Conservation (phyloP, 805 yeast genomes). For the Nakazawaea ishiwadae region DNA sequence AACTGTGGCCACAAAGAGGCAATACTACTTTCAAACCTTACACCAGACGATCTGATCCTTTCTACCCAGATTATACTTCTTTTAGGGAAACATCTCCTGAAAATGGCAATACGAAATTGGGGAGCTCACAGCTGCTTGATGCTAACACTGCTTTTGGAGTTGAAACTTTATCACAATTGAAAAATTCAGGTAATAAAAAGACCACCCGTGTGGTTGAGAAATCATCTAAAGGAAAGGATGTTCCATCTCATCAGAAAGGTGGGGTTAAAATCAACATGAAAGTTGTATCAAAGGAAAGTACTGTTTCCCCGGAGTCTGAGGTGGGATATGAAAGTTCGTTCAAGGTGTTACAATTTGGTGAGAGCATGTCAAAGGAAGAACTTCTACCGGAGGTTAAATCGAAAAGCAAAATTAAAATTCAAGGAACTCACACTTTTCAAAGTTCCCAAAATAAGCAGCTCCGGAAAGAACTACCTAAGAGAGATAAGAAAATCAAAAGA, state of each 20-base stretch:
- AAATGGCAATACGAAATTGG: background rate
- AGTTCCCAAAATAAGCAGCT: slow-evolving; percentile 5
- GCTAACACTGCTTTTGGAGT: background rate
- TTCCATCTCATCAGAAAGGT: background rate
- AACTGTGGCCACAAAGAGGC: background rate
- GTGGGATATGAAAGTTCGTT: background rate
- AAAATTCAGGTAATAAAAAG: background rate
- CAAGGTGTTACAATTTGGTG: too few relatives aligned
- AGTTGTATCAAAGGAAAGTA: background rate
- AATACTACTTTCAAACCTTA: background rate
- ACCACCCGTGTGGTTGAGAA: background rate
- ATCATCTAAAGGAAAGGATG: background rate
- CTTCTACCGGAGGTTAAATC: slow-evolving; percentile 11
- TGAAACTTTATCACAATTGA: background rate
- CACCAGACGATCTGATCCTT: background rate
- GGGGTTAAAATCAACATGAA: background rate
- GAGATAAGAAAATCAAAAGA: slow-evolving; percentile 9
- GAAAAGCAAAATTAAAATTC: slow-evolving; percentile 5
- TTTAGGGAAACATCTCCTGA: background rate
- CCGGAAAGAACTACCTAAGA: background rate
- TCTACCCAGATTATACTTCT: background rate
- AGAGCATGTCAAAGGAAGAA: too few relatives aligned
- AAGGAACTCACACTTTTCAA: slow-evolving; percentile 11
- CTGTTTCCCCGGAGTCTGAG: slow-evolving; percentile 5
- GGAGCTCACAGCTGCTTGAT: background rate